A percentile compares a stretch with the other conserved stretches of the same genome.
Conservation (phyloP, 2,329 filamentous ascomycete genomes). For the Fonsecaea nubica region DNA sequence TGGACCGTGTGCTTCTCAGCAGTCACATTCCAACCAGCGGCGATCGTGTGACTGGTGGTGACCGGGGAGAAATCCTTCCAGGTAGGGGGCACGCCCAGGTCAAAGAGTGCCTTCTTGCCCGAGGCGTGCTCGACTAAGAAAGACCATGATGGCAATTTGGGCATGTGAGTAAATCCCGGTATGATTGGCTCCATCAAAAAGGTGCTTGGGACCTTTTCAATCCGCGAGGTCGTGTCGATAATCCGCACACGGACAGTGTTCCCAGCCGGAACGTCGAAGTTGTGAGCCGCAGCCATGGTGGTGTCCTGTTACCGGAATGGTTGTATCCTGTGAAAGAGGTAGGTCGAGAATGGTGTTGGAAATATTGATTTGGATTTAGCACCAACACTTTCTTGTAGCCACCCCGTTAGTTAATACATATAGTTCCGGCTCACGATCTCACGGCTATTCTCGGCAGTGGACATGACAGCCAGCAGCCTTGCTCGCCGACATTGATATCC, state of each 20-base stretch:
- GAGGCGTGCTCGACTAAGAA: slow-evolving; percentile 56
- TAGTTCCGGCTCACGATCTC: not conserved
- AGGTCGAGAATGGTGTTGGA: not conserved
- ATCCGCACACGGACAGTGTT: slow-evolving; percentile 17
- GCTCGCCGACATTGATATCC: not conserved
- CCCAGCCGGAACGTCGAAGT: slow-evolving; percentile 10
- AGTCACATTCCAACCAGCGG: slow-evolving; percentile 6
- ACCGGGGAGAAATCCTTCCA: slow-evolving; percentile 24
- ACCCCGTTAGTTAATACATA: not conserved
- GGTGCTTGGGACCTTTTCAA: not conserved
- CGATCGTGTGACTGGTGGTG: not conserved
- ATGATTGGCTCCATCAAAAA: slow-evolving; percentile 9
- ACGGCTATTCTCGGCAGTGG: not conserved
- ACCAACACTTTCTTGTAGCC: not conserved
- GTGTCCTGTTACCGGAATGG: not conserved
- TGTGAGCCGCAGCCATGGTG: not conserved
- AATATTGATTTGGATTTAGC: not conserved
- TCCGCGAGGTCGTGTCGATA: slow-evolving; percentile 10
- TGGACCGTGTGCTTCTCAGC: slow-evolving; percentile 31
- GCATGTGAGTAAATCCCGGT: slow-evolving; percentile 1
- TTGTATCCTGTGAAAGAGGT: not conserved
- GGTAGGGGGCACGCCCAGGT: slow-evolving; percentile 44
- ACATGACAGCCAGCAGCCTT: not conserved
- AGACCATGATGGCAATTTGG: slow-evolving; percentile 5
- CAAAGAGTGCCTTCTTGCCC: slow-evolving; percentile 44